phyloP scores from a whole-genome alignment of 495 filamentous ascomycete genomes.

The Hyphodiscus hymeniophilus region DNA sequence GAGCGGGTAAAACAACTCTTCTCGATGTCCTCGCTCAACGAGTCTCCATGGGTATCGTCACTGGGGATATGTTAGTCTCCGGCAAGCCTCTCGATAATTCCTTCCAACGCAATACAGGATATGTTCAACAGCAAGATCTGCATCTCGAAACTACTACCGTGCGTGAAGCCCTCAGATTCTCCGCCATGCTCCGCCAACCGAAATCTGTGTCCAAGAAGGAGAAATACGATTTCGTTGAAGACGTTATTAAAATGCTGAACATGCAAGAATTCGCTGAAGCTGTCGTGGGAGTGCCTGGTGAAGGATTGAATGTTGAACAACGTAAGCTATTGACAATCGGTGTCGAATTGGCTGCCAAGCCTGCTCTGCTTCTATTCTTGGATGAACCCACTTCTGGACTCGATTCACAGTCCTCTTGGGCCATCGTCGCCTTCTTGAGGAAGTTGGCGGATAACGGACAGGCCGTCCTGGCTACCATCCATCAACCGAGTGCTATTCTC shows the following conservation, averaged over 20 bases:
- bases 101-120: constrained; percentile 91
- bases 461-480: constrained; percentile 86
- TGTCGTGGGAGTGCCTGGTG: constrained; percentile 77
- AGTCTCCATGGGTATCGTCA: constrained; percentile 79
- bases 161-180: constrained; percentile 76
- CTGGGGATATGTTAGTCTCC: constrained; percentile 79
- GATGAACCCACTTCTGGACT: constrained; percentile 57
- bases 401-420: constrained; percentile 70
- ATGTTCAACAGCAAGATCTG: constrained; percentile 93
- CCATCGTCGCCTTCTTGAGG: constrained; percentile 68
- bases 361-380: constrained; percentile 80
- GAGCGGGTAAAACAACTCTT: constrained; percentile 67
- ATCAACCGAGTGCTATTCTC: constrained; percentile 84
- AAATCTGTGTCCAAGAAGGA: constrained; percentile 56
- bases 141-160: constrained; percentile 82
- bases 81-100: constrained; percentile 65
- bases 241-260: constrained; percentile 81
- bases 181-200: constrained; percentile 77
- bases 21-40: constrained; percentile 68
- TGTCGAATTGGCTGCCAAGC: constrained; percentile 86
- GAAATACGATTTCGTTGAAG: constrained; percentile 81
- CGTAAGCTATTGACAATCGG: constrained; percentile 84
- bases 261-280: constrained; percentile 87
- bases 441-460: constrained; percentile 79
- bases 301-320: constrained; percentile 91